Base-by-base conservation (phyloP, 768 basidiomycete genomes). In the Tricholomella constricta region DNA sequence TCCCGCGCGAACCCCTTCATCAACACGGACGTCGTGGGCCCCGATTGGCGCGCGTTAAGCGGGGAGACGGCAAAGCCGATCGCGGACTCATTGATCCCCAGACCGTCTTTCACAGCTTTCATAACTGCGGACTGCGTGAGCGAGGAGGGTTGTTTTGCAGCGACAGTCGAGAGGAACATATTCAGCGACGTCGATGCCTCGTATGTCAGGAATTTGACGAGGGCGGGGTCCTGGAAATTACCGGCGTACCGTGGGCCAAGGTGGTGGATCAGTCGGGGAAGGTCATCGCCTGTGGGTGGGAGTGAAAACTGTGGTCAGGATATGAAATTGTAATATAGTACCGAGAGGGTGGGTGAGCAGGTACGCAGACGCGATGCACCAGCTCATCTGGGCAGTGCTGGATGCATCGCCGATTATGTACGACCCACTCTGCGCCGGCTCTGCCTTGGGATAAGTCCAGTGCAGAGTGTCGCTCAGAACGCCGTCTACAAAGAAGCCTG, bases 151-250 rank as follows among this genome's bases (percentile, higher is more conserved):
- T 66, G 68, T 43, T 68, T 67, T n/a, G 77, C 61, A 11, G 75
- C 70, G 36, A 78, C 62, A 31, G 72, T 78, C 27, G 78, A 74
- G 15, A 94, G 71, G 58, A 84, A 84, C 76, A 94, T 89, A 63
- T 89, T 92, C 48, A 94, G 75, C 0, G 90, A 90, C 0, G 91
- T 91, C 4, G 87, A 83, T 0, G 89, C 88, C 58, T 91, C 88
- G 65, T 94, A 94, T 0, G 91, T 94, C 43, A 94, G 71, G 65
- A 92, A 92, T 40, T 81, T 85, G 57, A 84, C 73, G 31, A 93
- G 77, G 2, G 79, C 65, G 8, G 76, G 78, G 43, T 91, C 88
- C 64, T 91, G 91, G 66, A 92, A 91, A 38, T 83, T 84, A 19
- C 83, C 85, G 1, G 76, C 74, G 54, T 94, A 94, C 38, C 86